phyloP scores from a whole-genome alignment of 352 stramenopile genomes.

The Globisporangium takayamanum region DNA sequence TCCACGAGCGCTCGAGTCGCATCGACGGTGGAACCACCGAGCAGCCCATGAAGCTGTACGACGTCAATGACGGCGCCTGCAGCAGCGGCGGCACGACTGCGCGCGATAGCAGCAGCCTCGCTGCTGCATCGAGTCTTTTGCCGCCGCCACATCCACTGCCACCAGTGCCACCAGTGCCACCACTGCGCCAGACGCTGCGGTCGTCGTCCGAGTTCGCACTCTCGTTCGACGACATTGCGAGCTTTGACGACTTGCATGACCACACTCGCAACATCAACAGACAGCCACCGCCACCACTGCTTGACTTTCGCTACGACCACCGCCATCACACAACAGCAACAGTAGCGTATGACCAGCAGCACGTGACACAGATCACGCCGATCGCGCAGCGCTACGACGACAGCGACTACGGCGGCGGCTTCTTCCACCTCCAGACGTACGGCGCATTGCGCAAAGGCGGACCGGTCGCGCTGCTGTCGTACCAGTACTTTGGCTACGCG shows the following conservation, averaged over 20 bases:
- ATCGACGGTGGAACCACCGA: too few species aligned
- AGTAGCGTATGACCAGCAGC: background rate
- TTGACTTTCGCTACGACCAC: background rate
- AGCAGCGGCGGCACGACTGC: too few species aligned
- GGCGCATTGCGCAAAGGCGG: conserved; percentile 33
- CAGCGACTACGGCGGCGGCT: conserved; percentile 20
- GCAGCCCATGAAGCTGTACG: too few species aligned
- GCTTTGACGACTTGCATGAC: background rate
- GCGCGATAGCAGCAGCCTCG: too few species aligned
- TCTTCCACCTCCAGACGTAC: conserved; percentile 70
- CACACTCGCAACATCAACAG: background rate
- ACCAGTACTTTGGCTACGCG: conserved; percentile 10
- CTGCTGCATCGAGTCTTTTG: too few species aligned
- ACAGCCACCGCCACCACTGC: background rate
- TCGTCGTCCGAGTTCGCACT: conserved; percentile 8
- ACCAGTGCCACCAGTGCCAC: too few species aligned
- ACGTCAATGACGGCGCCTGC: too few species aligned
- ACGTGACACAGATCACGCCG: background rate
- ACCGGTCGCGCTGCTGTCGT: conserved; percentile 7
- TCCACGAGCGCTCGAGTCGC: too few species aligned
- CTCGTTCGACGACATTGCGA: conserved; percentile 5
- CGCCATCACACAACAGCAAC: too few species aligned
- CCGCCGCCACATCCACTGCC: too few species aligned
- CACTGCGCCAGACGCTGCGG: background rate
- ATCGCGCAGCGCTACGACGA: conserved; percentile 23